A percentile compares a stretch with the other conserved stretches of the same genome.
Evolutionary conservation across 2,329 filamentous ascomycete genomes (phyloP).

Genomic region (Alternaria tenuissima): DNA sequence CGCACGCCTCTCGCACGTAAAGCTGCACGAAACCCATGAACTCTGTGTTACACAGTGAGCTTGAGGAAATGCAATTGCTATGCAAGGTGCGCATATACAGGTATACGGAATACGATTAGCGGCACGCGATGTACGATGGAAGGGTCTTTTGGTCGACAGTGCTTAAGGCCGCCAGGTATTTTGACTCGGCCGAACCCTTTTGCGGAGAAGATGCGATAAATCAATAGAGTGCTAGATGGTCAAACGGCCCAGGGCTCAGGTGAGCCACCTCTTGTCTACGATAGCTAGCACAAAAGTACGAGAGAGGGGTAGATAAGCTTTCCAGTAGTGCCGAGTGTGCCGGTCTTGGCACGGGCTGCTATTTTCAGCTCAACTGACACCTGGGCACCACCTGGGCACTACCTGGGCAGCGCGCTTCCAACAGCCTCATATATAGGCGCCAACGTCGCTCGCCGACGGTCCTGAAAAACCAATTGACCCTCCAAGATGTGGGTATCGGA

Average conservation of each 20-base stretch:
- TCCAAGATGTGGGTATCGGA: not conserved
- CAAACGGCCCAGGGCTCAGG: not conserved
- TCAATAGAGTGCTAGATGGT: not conserved
- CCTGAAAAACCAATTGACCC: not conserved
- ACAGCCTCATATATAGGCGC: not conserved
- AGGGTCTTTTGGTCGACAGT: not conserved
- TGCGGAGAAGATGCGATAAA: not conserved
- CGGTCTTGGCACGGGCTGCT: not conserved
- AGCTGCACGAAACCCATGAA: not conserved
- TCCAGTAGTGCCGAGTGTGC: constrained; percentile 3
- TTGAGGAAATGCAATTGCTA: not conserved
- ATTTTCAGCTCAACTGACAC: constrained; percentile 4
- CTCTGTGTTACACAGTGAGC: not conserved
- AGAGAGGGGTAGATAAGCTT: constrained; percentile 4
- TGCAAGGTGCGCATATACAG: not conserved
- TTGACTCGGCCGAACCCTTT: not conserved
- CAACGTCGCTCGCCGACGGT: not conserved
- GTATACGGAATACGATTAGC: not conserved
- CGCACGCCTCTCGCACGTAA: not conserved
- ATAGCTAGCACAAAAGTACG: constrained; percentile 1
- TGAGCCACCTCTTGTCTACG: not conserved
- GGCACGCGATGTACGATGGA: not conserved
- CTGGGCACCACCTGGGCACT: not conserved
- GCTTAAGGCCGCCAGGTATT: not conserved
- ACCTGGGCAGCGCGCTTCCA: not conserved